Conservation (phyloP, 352 stramenopile genomes). For the Globisporangium paroecandrum region DNA sequence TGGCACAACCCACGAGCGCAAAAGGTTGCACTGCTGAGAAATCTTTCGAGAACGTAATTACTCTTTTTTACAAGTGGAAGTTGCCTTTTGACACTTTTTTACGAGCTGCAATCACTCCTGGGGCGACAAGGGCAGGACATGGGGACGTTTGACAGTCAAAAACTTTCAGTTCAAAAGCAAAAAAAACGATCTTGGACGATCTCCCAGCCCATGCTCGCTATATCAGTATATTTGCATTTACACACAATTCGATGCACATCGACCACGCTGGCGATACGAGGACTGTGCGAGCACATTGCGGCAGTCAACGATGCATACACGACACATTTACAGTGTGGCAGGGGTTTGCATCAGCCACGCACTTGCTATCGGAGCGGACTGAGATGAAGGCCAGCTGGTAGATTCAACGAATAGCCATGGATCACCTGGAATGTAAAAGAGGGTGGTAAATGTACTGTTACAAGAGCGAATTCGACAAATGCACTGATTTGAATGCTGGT, state of each 20-base stretch:
- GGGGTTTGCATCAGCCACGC: background rate
- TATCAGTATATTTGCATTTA: background rate
- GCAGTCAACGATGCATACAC: background rate
- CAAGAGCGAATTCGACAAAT: background rate
- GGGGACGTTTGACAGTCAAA: background rate
- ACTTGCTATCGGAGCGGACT: background rate
- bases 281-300: background rate
- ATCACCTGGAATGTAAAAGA: background rate
- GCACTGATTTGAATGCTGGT: background rate
- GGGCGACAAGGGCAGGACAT: background rate
- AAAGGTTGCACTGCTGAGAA: background rate
- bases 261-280: background rate
- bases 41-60: background rate
- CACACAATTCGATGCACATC: background rate
- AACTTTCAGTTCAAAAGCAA: background rate
- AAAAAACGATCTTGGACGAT: background rate
- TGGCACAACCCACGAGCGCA: background rate
- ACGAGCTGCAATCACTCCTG: background rate
- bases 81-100: background rate
- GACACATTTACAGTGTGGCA: background rate
- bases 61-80: background rate
- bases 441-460: background rate
- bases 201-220: background rate
- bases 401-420: background rate
- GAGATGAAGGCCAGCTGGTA: background rate